phyloP scores from a whole-genome alignment of 306 rosid species.

The Sophora flavescens region DNA sequence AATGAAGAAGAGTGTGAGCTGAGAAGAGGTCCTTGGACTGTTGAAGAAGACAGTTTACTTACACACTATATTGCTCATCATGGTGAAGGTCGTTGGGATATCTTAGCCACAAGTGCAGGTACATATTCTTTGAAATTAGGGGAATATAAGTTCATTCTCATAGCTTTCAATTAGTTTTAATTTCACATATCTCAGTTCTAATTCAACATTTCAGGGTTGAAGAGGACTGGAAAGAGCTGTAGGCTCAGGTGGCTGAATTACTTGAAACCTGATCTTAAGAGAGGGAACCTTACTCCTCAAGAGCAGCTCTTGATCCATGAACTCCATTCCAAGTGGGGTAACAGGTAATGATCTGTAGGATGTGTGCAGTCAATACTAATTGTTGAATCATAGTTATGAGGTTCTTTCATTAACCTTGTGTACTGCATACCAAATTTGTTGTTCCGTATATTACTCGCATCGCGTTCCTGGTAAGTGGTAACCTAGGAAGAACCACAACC shows the following conservation, averaged over 20 bases:
- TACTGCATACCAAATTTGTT: too few species aligned
- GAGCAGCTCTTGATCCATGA: slow-evolving; percentile 92
- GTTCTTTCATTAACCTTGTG: background rate
- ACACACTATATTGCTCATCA: slow-evolving; percentile 82
- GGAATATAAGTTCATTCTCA: background rate
- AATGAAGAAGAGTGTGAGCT: slow-evolving; percentile 66
- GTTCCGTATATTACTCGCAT: too few species aligned
- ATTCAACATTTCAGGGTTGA: slow-evolving; percentile 67
- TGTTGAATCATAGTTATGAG: too few species aligned
- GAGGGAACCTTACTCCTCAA: slow-evolving; percentile 92
- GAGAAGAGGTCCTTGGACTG: slow-evolving; percentile 96
- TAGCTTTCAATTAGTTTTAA: background rate
- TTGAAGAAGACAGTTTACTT: slow-evolving; percentile 90
- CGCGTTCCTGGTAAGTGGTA: too few species aligned
- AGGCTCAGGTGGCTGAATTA: slow-evolving; percentile 95
- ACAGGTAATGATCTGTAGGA: slow-evolving; percentile 58
- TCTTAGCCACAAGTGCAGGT: slow-evolving; percentile 90
- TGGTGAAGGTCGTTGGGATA: slow-evolving; percentile 97
- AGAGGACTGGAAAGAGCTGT: slow-evolving; percentile 98
- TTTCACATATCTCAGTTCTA: background rate
- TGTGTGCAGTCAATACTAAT: background rate
- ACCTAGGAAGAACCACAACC: background rate
- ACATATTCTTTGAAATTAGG: slow-evolving; percentile 25
- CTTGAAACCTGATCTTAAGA: slow-evolving; percentile 91
- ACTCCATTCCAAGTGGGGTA: slow-evolving; percentile 95